Conservation (phyloP, 306 rosid genomes). For the Astragalus glycyphyllos region DNA sequence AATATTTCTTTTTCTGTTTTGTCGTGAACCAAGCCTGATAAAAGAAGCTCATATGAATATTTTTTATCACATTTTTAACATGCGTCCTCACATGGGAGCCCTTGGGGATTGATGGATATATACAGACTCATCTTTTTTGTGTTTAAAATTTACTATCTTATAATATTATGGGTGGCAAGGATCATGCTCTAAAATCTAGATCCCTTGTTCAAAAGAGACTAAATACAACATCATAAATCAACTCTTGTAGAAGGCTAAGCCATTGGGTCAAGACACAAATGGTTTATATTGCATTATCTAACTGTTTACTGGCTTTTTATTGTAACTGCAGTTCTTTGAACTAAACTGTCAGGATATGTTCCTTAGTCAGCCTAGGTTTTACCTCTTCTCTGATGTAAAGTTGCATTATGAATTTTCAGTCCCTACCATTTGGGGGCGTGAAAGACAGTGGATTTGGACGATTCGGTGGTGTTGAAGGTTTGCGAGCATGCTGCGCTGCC, state of each 20-base stretch:
- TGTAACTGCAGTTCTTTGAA: conserved; percentile 33
- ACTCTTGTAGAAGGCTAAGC: too few species aligned
- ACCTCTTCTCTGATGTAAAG: conserved; percentile 37
- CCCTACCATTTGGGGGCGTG: conserved; percentile 95
- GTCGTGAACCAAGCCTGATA: background rate
- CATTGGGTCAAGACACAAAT: background rate
- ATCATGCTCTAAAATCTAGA: background rate
- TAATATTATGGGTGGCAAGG: background rate
- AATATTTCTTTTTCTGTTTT: background rate
- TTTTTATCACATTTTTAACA: background rate
- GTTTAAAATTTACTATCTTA: background rate
- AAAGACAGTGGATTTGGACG: conserved; percentile 97
- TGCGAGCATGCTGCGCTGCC: conserved; percentile 98
- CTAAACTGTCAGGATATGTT: conserved; percentile 24
- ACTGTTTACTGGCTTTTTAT: background rate
- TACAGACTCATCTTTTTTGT: background rate
- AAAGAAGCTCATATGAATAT: too few species aligned
- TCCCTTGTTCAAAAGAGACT: background rate
- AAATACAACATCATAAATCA: too few species aligned
- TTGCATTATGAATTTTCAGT: conserved; percentile 61
- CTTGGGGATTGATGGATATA: background rate
- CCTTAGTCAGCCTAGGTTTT: conserved; percentile 8
- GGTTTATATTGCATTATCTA: background rate
- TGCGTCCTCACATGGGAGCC: background rate
- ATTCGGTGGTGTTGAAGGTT: conserved; percentile 89